Percentiles rank a stretch among this genome's conserved stretches.
Conservation (phyloP, 441 rosid genomes). For the Gossypium trilobum region DNA sequence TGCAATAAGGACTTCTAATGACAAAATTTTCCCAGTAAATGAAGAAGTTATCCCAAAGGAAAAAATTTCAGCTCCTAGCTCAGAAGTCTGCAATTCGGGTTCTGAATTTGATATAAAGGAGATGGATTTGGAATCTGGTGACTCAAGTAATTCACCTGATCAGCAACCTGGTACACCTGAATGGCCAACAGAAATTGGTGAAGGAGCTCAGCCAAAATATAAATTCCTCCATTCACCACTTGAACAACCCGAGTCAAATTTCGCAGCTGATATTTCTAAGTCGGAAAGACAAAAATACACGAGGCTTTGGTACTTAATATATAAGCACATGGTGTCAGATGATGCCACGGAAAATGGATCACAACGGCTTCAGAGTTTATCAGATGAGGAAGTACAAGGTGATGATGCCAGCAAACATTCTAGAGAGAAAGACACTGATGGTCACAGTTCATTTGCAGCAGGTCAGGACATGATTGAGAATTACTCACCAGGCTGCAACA, state of each 20-base stretch:
- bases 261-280: conserved; percentile 20
- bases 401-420: conserved; percentile 15
- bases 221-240: conserved; percentile 13
- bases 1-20: conserved; percentile 7
- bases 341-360: conserved; percentile 25
- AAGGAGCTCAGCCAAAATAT: conserved; percentile 18
- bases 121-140: conserved; percentile 12
- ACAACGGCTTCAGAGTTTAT: conserved; percentile 26
- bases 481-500: conserved; percentile 28
- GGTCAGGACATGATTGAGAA: conserved; percentile 18
- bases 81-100: conserved; percentile 13
- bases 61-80: conserved; percentile 11
- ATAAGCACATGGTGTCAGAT: conserved; percentile 72
- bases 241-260: conserved; percentile 25
- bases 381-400: conserved; percentile 25
- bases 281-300: conserved; percentile 44
- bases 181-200: conserved; percentile 16
- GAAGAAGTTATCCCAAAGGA: conserved; percentile 6
- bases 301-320: conserved; percentile 64
- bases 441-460: conserved; percentile 7
- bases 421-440: conserved; percentile 8
- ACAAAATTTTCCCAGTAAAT: neutral
- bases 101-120: conserved; percentile 14
- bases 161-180: conserved; percentile 17
- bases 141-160: conserved; percentile 9